These are phyloP conservation scores for Boletellus emodensis DNA, from an alignment of 768 basidiomycete species.

Conservation along the genomic window DNA sequence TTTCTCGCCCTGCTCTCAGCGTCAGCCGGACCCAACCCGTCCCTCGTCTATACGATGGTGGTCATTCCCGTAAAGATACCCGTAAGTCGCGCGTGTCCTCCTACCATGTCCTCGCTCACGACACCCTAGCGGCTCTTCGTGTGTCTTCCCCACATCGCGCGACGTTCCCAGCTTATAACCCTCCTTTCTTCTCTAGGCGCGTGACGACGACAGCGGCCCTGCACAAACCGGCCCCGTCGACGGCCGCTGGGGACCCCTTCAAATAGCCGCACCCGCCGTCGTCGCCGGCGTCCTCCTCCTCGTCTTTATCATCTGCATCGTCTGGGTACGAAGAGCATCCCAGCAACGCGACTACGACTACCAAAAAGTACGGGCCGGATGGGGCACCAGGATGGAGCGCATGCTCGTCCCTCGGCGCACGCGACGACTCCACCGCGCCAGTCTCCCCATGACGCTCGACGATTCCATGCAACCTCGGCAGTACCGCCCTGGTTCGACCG, in stretches of 20 bases:
- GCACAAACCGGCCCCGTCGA: too few species aligned
- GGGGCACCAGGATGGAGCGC: slow-evolving; percentile 11
- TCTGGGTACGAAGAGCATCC: slow-evolving; percentile 21
- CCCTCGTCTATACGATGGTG: slow-evolving; percentile 21
- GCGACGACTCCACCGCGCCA: slow-evolving; percentile 14
- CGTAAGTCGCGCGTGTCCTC: slow-evolving; percentile 2
- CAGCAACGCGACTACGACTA: slow-evolving; percentile 8
- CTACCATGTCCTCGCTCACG: background rate
- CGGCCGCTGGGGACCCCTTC: slow-evolving; percentile 23
- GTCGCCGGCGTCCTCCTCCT: slow-evolving; percentile 30
- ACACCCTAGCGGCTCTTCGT: slow-evolving; percentile 19
- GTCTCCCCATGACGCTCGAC: slow-evolving; percentile 19
- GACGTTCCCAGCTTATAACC: background rate
- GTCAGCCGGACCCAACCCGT: background rate
- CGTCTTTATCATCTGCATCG: slow-evolving; percentile 17
- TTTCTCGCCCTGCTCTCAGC: slow-evolving; percentile 10
- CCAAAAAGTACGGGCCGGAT: slow-evolving; percentile 12
- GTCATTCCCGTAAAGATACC: background rate
- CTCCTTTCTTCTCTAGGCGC: slow-evolving; percentile 12
- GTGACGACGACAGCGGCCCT: slow-evolving; percentile 1
- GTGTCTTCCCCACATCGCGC: slow-evolving; percentile 2
- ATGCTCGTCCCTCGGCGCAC: slow-evolving; percentile 14
- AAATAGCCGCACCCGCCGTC: slow-evolving; percentile 34
- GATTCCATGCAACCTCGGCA: slow-evolving; percentile 19
- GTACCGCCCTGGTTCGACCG: slow-evolving; percentile 23